These are phyloP conservation scores for Saccharomycopsis hybrid DNA, from an alignment of 1,139 yeast genomes.

Conservation along the genomic window DNA sequence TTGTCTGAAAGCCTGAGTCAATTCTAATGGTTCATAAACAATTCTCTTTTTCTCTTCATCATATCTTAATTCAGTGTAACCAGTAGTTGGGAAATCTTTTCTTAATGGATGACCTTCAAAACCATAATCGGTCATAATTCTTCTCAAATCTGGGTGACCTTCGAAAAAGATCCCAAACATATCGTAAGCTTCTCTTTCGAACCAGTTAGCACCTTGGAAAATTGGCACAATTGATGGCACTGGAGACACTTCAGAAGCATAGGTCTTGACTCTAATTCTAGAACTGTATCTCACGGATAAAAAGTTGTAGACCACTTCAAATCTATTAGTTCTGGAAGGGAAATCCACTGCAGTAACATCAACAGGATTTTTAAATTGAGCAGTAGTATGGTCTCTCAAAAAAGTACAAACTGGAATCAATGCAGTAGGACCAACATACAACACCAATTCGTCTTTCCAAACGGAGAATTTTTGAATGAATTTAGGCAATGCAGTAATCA, in stretches of 20 bases:
- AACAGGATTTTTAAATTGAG: slow-evolving; percentile 73
- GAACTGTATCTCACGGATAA: slow-evolving; percentile 80
- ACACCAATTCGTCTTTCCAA: slow-evolving; percentile 83
- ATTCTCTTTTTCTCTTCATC: slow-evolving; percentile 89
- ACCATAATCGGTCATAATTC: slow-evolving; percentile 89
- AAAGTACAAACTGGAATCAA: slow-evolving; percentile 64
- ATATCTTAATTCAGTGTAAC: slow-evolving; percentile 83
- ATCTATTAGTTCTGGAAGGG: slow-evolving; percentile 78
- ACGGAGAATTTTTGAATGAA: slow-evolving; percentile 78
- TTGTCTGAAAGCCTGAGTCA: slow-evolving; percentile 89
- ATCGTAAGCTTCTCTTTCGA: slow-evolving; percentile 83
- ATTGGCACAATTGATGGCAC: slow-evolving; percentile 72
- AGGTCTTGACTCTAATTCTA: slow-evolving; percentile 83
- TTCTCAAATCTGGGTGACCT: slow-evolving; percentile 83
- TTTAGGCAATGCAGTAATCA: slow-evolving; percentile 76
- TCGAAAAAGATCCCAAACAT: slow-evolving; percentile 82
- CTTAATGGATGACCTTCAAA: slow-evolving; percentile 90
- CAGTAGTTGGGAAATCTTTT: slow-evolving; percentile 90
- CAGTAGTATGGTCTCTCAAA: slow-evolving; percentile 70
- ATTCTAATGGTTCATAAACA: slow-evolving; percentile 83
- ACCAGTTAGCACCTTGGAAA: slow-evolving; percentile 83
- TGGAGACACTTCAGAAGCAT: slow-evolving; percentile 75
- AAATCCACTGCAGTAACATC: slow-evolving; percentile 86
- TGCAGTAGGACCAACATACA: slow-evolving; percentile 73
- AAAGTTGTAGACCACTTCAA: slow-evolving; percentile 81